Base-by-base conservation (phyloP, 2,329 filamentous ascomycete species). In the Albophoma yamanashiensis region DNA sequence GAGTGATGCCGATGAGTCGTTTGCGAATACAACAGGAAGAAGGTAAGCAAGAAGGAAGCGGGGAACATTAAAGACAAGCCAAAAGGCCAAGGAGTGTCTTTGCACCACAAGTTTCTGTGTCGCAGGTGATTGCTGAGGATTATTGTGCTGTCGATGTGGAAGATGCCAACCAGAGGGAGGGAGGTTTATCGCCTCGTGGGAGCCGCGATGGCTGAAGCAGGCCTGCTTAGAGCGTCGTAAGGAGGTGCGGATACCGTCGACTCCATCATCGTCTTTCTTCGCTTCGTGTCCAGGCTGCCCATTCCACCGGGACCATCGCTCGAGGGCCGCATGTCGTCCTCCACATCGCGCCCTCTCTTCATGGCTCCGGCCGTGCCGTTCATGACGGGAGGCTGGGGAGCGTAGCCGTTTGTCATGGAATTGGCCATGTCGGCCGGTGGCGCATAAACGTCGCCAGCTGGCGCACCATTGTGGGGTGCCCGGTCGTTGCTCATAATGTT, bases 401-500 rank as follows among this genome's bases (percentile, higher is more conserved):
- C 79, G 64, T 92, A 91, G 12, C 82, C 83, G 66, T 85, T 86
- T 58, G 82, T 75, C 73, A 87, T 77, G 22, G 79, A 73, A 62
- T 72, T 75, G 47, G 74, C 72, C 73, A 87, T 78, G 66, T 89
- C 87, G 6, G 82, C 76, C 31, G 89, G 81, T 20, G 85, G 81
- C 40, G 84, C 82, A 70, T 95, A 95, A 8, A 87, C 83, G 65
- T 95, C 90, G 57, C 82, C 82, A 25, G 81, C 76, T 15, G 84
- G 74, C 38, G 79, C 81, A n/a, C 88, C 88, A 65, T 68, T 77
- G 14, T 84, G 74, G 38, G 79, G 76, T 56, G 78, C 84, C 34
- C 90, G 84, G 62, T 91, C 89, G 70, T 90, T 91, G 71, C 88
- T 92, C 77, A 96, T 92, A 63, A 95, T 88, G 73, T 87, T 95